Conservation (phyloP, 331 rosid genomes). For the Arachis monticola region DNA sequence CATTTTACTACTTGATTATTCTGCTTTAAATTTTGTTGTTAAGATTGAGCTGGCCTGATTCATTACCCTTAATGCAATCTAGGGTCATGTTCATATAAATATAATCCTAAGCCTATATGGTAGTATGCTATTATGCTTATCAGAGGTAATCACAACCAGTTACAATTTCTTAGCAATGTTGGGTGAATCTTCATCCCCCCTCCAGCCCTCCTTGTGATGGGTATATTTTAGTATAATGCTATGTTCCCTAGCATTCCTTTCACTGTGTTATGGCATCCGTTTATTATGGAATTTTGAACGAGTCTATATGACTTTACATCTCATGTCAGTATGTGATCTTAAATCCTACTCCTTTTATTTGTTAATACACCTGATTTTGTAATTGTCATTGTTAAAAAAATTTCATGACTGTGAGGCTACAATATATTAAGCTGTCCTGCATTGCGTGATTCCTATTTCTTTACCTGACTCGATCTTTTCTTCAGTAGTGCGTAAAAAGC, state of each 20-base stretch:
- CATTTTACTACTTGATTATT: conserved; percentile 18
- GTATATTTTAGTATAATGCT: not conserved
- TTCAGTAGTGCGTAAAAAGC: conserved; percentile 75
- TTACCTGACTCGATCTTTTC: conserved; percentile 17
- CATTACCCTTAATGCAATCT: conserved; percentile 9
- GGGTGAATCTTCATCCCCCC: conserved; percentile 6
- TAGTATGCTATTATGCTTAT: conserved; percentile 12
- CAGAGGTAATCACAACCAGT: conserved; percentile 2
- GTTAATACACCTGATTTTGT: conserved; percentile 13
- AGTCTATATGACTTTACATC: conserved; percentile 1
- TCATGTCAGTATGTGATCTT: conserved; percentile 18
- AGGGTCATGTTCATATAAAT: conserved; percentile 3
- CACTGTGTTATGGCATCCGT: not conserved
- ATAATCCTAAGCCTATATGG: conserved; percentile 6
- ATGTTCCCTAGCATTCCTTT: conserved; percentile 21
- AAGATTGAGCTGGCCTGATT: conserved; percentile 16
- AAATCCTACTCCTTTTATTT: conserved; percentile 12
- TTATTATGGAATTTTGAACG: conserved; percentile 21
- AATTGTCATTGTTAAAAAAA: conserved; percentile 12
- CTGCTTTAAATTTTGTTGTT: conserved; percentile 25
- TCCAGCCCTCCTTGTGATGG: not conserved
- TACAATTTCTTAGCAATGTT: not conserved
- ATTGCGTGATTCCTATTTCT: conserved; percentile 18
- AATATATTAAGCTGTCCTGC: not conserved
- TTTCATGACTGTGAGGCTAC: conserved; percentile 16